Conservation (phyloP, 768 basidiomycete genomes). For the Termitomyces sp. region DNA sequence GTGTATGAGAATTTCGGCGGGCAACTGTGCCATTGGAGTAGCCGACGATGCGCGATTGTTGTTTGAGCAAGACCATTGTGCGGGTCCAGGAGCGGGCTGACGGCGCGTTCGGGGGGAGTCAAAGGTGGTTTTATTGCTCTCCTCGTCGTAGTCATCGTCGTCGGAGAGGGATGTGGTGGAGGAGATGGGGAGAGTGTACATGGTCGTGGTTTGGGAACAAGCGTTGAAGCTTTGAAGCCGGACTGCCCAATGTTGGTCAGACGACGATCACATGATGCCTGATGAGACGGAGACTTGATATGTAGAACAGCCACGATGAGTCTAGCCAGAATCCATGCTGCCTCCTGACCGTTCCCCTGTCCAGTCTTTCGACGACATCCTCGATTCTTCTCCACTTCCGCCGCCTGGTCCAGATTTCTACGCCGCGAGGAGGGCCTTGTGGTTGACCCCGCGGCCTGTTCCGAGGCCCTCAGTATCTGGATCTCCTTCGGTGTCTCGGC, state of each 20-base stretch:
- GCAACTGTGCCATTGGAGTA: slow-evolving; percentile 67
- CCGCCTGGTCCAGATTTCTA: slow-evolving; percentile 66
- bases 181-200: slow-evolving; percentile 59
- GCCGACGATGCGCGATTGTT: slow-evolving; percentile 26
- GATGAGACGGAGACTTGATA: slow-evolving; percentile 9
- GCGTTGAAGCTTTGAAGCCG: slow-evolving; percentile 5
- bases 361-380: slow-evolving; percentile 36
- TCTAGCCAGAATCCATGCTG: slow-evolving; percentile 10
- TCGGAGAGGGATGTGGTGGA: slow-evolving; percentile 80
- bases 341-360: slow-evolving; percentile 1
- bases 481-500: slow-evolving; percentile 36
- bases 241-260: slow-evolving; percentile 12
- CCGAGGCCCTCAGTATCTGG: slow-evolving; percentile 3
- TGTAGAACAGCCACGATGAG: background rate
- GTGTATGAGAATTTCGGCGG: slow-evolving; percentile 91
- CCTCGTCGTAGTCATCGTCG: slow-evolving; percentile 63
- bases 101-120: slow-evolving; percentile 41
- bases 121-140: slow-evolving; percentile 45
- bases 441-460: slow-evolving; percentile 41
- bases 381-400: slow-evolving; percentile 44
- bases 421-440: slow-evolving; percentile 58
- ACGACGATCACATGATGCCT: slow-evolving; percentile 16
- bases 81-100: slow-evolving; percentile 52
- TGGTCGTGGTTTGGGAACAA: slow-evolving; percentile 34
- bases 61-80: slow-evolving; percentile 54